These are phyloP conservation scores for Phytophthora tentaculata DNA, from an alignment of 352 stramenopile genomes.

Conservation along the genomic window DNA sequence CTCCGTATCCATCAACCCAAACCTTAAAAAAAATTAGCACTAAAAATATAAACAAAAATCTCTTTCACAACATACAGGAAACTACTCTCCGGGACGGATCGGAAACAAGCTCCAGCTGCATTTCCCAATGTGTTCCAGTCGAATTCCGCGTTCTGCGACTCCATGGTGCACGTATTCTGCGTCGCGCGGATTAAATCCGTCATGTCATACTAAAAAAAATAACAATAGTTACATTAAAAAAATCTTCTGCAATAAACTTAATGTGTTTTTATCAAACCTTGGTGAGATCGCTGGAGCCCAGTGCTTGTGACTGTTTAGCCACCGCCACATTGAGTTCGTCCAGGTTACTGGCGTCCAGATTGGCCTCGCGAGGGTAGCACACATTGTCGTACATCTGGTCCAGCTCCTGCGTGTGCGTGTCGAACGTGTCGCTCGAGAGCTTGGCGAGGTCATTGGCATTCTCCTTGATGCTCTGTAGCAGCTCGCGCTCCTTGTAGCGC, in stretches of 20 bases:
- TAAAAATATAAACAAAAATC: no score
- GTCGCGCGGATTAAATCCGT: slow-evolving; percentile 65
- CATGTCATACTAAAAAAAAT: slow-evolving; percentile 58
- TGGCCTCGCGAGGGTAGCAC: slow-evolving; percentile 82
- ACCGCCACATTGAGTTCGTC: slow-evolving; percentile 84
- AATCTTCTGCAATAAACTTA: not conserved
- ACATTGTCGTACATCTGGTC: slow-evolving; percentile 82
- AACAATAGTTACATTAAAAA: slow-evolving; percentile 5
- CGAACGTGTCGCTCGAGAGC: slow-evolving; percentile 64
- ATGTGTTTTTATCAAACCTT: slow-evolving; percentile 41
- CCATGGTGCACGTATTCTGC: slow-evolving; percentile 46
- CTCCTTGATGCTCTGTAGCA: slow-evolving; percentile 76
- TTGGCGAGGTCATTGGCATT: slow-evolving; percentile 73
- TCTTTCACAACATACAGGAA: slow-evolving; percentile 52
- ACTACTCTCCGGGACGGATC: slow-evolving; percentile 69
- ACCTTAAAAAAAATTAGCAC: no score
- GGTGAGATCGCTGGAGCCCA: slow-evolving; percentile 76
- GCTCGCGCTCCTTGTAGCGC: slow-evolving; percentile 78
- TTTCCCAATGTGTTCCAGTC: slow-evolving; percentile 72
- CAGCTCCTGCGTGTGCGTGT: slow-evolving; percentile 63
- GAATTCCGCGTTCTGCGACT: slow-evolving; percentile 48
- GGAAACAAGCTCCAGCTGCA: slow-evolving; percentile 74
- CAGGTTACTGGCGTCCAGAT: slow-evolving; percentile 82
- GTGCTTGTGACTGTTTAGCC: slow-evolving; percentile 72
- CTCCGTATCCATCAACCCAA: slow-evolving; percentile 78